These are phyloP conservation scores for Lunasporangiospora selenospora DNA, from an alignment of 192 early-diverging fungal genomes.

Conservation along the genomic window DNA sequence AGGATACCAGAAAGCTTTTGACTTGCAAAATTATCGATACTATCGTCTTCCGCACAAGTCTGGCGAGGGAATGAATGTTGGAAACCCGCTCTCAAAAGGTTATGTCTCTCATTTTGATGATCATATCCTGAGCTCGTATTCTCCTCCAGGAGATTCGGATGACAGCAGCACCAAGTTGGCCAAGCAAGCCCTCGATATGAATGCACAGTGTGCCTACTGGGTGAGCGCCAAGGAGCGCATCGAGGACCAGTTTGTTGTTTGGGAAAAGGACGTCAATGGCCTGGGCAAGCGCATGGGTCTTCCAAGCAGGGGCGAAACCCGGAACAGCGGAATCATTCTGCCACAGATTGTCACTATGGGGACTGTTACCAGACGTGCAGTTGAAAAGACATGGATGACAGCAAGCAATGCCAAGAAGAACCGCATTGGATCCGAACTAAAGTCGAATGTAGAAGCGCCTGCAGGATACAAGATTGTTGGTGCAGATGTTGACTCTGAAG, in stretches of 20 bases:
- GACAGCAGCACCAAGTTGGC: slow-evolving; percentile 55
- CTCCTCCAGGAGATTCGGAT: slow-evolving; percentile 20
- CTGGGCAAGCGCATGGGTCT: slow-evolving; percentile 52
- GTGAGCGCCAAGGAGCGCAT: slow-evolving; percentile 83
- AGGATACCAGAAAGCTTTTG: slow-evolving; percentile 52
- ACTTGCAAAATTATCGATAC: slow-evolving; percentile 57
- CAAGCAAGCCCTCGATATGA: slow-evolving; percentile 77
- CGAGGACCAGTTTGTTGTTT: slow-evolving; percentile 85
- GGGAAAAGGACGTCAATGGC: slow-evolving; percentile 53
- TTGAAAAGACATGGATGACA: slow-evolving; percentile 96
- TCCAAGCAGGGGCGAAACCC: slow-evolving; percentile 31
- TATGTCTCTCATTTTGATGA: slow-evolving; percentile 84
- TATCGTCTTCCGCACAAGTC: slow-evolving; percentile 87
- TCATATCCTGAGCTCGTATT: slow-evolving; percentile 76
- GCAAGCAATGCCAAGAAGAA: slow-evolving; percentile 91
- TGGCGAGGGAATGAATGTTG: slow-evolving; percentile 79
- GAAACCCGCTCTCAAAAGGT: slow-evolving; percentile 86
- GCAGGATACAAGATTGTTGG: slow-evolving; percentile 87
- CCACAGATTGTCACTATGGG: slow-evolving; percentile 95
- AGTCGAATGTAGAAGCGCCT: slow-evolving; percentile 86
- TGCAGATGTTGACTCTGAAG: slow-evolving; percentile 97
- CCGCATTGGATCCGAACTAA: slow-evolving; percentile 93
- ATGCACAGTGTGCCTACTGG: slow-evolving; percentile 92
- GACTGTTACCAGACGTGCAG: slow-evolving; percentile 92
- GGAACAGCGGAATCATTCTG: slow-evolving; percentile 76